These are phyloP conservation scores for Acer saccharum DNA, from an alignment of 345 rosid genomes.

Conservation along the genomic window DNA sequence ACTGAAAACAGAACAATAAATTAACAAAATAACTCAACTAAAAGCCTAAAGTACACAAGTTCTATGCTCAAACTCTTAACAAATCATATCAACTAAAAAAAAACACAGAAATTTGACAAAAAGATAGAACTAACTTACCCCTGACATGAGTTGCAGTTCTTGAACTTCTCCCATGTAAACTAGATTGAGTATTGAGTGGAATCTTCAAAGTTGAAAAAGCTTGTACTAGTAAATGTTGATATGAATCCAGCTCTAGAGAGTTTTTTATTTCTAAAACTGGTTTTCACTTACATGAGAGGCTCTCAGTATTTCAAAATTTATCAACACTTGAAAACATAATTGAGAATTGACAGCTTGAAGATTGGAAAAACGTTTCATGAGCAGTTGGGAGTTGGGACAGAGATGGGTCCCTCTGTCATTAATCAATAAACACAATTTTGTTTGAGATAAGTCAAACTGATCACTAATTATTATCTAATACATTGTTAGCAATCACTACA, in stretches of 20 bases:
- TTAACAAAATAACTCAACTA: neutral
- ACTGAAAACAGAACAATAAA: neutral
- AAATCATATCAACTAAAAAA: neutral
- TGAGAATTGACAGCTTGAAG: neutral
- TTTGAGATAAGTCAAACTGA: too few species aligned
- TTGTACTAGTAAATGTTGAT: neutral
- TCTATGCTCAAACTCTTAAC: neutral
- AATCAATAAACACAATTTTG: neutral
- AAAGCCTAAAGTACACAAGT: neutral
- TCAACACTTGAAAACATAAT: too few species aligned
- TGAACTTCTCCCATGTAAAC: slow-evolving; percentile 29
- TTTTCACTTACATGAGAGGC: too few species aligned
- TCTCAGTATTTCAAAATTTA: too few species aligned
- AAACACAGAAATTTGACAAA: neutral
- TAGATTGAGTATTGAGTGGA: neutral
- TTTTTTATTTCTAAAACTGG: too few species aligned
- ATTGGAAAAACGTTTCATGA: neutral
- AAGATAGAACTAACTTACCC: slow-evolving; percentile 16
- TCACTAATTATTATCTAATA: too few species aligned
- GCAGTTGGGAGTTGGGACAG: neutral
- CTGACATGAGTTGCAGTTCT: slow-evolving; percentile 26
- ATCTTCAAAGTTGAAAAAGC: neutral
- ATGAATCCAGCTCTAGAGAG: neutral
- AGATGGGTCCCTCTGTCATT: neutral
- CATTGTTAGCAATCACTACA: too few species aligned